Evolutionary conservation across 192 early-diverging fungal genomes (phyloP).

Genomic region (Podila horticola): DNA sequence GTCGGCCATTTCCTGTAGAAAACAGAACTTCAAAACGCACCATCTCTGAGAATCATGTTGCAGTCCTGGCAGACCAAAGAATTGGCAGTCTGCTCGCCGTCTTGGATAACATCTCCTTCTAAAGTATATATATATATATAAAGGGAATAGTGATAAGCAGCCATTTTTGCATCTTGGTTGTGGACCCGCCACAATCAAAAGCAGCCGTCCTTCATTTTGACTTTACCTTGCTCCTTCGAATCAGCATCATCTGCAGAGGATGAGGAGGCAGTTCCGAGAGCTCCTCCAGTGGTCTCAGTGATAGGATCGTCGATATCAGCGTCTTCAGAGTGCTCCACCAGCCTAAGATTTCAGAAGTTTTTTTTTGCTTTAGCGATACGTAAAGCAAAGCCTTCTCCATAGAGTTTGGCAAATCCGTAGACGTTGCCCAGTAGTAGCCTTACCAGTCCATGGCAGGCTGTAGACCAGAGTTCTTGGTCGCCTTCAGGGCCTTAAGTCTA

Average conservation of each 20-base stretch:
- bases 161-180: not conserved
- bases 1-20: not conserved
- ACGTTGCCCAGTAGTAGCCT: not conserved
- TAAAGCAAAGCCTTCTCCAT: not conserved
- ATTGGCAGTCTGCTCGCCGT: slow-evolving; percentile 81
- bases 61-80: slow-evolving; percentile 87
- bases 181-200: not conserved
- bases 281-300: slow-evolving; percentile 52
- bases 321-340: slow-evolving; percentile 79
- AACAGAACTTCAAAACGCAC: slow-evolving; percentile 38
- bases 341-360: slow-evolving; percentile 50
- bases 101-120: slow-evolving; percentile 70
- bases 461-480: slow-evolving; percentile 78
- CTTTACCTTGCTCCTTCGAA: slow-evolving; percentile 34
- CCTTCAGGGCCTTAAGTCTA: slow-evolving; percentile 67
- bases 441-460: slow-evolving; percentile 92
- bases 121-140: too few species aligned
- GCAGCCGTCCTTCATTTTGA: not conserved
- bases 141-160: not conserved
- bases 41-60: slow-evolving; percentile 78
- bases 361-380: not conserved
- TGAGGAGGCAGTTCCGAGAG: slow-evolving; percentile 30
- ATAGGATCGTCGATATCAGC: slow-evolving; percentile 68
- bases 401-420: not conserved
- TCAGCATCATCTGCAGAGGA: slow-evolving; percentile 21